Base-by-base conservation (phyloP, 352 stramenopile species). In the Pythium rhizo-oryzae region DNA sequence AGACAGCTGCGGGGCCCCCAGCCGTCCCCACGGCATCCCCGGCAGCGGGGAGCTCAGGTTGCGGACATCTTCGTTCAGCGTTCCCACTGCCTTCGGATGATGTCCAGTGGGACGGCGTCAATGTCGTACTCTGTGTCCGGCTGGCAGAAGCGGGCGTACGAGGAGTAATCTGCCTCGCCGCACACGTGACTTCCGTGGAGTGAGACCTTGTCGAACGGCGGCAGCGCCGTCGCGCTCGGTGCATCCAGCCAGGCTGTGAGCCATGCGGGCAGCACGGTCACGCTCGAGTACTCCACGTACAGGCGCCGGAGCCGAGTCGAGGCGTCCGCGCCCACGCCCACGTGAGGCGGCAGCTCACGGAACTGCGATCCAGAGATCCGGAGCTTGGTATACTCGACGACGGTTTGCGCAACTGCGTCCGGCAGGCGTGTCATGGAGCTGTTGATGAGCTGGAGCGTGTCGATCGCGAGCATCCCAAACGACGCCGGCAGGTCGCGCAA, bases 141-240 rank as follows among this genome's bases (percentile, higher is more conserved):
- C n/a, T 23, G 24, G 19, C 58, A 65, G 47, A 65, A 56, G 18
- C 24, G 39, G 2, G 57, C 25, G 23, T 44, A 54, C 25, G 47
- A 49, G 41, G 47, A 8, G 46, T 57, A 52, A 0, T 39, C 18
- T 15, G 58, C 7, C 35, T 41, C 12, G 28, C 12, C 35, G 25
- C 56, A 33, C 8, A 51, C 56, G 41, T 21, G 57, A 23, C 57
- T 63, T 8, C 44, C 44, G 15, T 41, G 41, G 43, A 63, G 33
- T 4, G 41, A 55, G 44, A 23, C 44, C 13, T 24, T 13, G 8
- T 49, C 8, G 28, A 60, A 16, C 4, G 33, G 33, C n/a, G 50
- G 23, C 12, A 41, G 9, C 8, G 24, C 25, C 8, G 28, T 4
- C n/a, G 47, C 7, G 23, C 12, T 41, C 35, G 35, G 35, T 41